These are phyloP conservation scores for Poa pratensis DNA, from an alignment of 176 grass and related monocot genomes.

Conservation along the genomic window DNA sequence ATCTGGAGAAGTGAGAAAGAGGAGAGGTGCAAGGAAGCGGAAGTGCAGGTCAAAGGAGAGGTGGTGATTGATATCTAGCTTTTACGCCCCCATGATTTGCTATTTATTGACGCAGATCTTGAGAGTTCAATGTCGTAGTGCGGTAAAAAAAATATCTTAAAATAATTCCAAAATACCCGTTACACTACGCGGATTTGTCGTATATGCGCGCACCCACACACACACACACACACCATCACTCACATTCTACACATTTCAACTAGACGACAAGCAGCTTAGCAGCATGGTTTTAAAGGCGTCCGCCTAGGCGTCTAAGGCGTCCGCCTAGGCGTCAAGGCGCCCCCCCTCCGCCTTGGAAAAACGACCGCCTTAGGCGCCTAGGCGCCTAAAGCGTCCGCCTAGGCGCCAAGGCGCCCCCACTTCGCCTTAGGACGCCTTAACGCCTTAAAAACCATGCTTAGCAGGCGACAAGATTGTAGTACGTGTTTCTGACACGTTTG, in stretches of 20 bases:
- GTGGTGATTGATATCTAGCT: not conserved
- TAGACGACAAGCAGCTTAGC: not conserved
- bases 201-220: not conserved
- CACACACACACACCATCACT: not conserved
- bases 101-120: not conserved
- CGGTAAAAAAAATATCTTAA: not conserved
- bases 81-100: not conserved
- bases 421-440: too few species aligned
- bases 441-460: too few species aligned
- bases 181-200: not conserved
- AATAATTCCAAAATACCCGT: not conserved
- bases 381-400: too few species aligned
- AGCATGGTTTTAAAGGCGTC: too few species aligned
- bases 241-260: not conserved
- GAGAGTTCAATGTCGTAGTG: not conserved
- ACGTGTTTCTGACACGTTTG: too few species aligned
- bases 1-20: conserved; percentile 34
- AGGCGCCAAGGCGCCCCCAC: too few species aligned
- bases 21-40: conserved; percentile 32
- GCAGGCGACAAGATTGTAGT: too few species aligned
- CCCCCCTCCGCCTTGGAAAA: too few species aligned
- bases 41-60: conserved; percentile 18
- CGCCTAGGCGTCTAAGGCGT: too few species aligned
- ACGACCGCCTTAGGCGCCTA: too few species aligned
- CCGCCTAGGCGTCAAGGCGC: too few species aligned